Evolutionary conservation across 257 asterid genomes (phyloP), one percentile per base, ranked within the genome.

Genomic region (Paulownia fortunei): DNA sequence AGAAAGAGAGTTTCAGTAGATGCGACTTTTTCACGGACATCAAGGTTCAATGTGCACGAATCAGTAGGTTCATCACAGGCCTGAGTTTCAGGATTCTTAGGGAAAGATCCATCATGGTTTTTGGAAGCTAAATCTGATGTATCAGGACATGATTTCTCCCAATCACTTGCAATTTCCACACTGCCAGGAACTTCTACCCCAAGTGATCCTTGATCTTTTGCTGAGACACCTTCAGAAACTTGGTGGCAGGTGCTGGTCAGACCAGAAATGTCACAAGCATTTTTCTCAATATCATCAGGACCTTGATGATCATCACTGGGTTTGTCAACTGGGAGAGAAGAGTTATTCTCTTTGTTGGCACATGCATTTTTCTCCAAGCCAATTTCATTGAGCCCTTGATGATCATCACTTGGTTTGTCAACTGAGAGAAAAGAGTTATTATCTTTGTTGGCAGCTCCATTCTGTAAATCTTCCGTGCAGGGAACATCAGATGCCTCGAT

Each of bases 231-330:
- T 74, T 78, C 90, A 42, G 70, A 34, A 55, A 52, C 84, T 69
- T 82, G 89, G 82, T 72, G 81, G 74, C 11, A 63, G 46, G 82
- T 44, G 72, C 80, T 69, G 80, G 80, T 72, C 67, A 79, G 69
- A 81, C 73, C 84, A 84, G 87, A 79, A 80, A 27, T 73, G 84
- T 75, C 89, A 63, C 73, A 49, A 71, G 52, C 80, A 76, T 59
- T 55, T 63, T 76, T 79, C 79, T 72, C 85, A 69, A 80, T 69
- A 76, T 76, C 87, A 37, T 69, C 18, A 24, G 79, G 74, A 54
- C 82, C 76, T 32, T 63, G 78, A 76, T 65, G 68, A 62, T 62
- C 85, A 52, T 70, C 79, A 41, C 54, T 54, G 36, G 83, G 82
- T 34, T 74, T 71, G 46, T 78, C 80, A 69, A 79, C 77, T 8